Base-by-base conservation (phyloP, 2,329 filamentous ascomycete genomes). In the Ascochyta lentis region DNA sequence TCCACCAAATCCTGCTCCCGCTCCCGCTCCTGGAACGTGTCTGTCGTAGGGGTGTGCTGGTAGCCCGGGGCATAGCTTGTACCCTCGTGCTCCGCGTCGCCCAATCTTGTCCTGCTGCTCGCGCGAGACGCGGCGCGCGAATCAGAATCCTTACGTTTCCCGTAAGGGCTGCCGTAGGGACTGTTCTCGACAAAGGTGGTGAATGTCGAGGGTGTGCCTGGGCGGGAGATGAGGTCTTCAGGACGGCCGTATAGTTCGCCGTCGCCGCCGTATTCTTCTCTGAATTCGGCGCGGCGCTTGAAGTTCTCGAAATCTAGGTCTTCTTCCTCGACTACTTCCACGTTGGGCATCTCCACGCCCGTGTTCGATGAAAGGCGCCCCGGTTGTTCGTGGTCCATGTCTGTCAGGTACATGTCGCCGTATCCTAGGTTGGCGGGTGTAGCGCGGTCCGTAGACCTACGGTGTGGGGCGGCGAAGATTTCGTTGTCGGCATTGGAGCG, bases 291-390 rank as follows among this genome's bases (percentile, higher is more conserved):
- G 4, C 91, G 85, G 73, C 96, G 89, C 78, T 96, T 97, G 82
- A 89, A 97, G 76, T 91, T 92, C 56, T 91, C 87, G 71, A 96
- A 96, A 73, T 96, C 92, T 68, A 96, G 87, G 37, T 92, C 87
- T 45, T 85, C 83, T 69, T 98, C 94, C 0, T 89, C 86, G 0
- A 98, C 92, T 49, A 96, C 84, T 76, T 98, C 94, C 72, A 97
- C 96, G 0, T 90, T 89, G 9, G 75, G 76, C 15, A 71, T 47
- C 4, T 55, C 34, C 7, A 42, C 41, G 12, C 31, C 40, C 3
- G 24, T 48, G 19, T 7, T 33, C 4, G 26, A 45, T 12, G 49
- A 53, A 5, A 51, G 19, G 47, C 86, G 86, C 53, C 86, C 86
- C 1, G 84, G 80, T 3, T 82, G 80, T 0, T 74, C 70, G 1